Conservation (phyloP, 352 stramenopile species). For the Globisporangium iwayamae region DNA sequence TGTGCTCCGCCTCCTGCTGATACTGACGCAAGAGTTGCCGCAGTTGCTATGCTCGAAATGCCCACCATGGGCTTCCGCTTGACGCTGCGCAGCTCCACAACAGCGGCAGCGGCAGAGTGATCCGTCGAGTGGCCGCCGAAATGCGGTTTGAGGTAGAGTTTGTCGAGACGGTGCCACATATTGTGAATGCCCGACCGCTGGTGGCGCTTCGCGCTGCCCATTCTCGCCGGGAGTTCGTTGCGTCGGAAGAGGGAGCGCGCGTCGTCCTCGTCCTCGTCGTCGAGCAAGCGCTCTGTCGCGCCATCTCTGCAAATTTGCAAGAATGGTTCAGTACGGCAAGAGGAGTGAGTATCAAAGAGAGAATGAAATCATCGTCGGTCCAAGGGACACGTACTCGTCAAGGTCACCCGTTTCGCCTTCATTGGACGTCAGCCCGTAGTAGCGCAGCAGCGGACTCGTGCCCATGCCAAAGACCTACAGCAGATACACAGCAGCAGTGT, state of each 20-base stretch:
- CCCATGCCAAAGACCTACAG: constrained; percentile 70
- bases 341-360: not conserved
- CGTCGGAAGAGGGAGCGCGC: constrained; percentile 24
- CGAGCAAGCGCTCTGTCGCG: constrained; percentile 50
- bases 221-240: constrained; percentile 16
- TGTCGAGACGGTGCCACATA: constrained; percentile 61
- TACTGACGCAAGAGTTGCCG: too few relatives aligned
- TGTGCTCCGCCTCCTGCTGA: not conserved
- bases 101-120: not conserved
- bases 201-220: constrained; percentile 29
- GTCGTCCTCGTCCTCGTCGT: constrained; percentile 33
- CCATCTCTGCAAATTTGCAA: constrained; percentile 25
- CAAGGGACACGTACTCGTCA: constrained; percentile 42
- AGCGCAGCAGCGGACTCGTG: constrained; percentile 59
- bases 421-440: constrained; percentile 47
- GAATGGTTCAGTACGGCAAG: not conserved
- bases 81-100: constrained; percentile 10
- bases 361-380: not conserved
- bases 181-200: constrained; percentile 50
- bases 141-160: constrained; percentile 70
- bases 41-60: not conserved
- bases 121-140: constrained; percentile 40
- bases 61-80: constrained; percentile 6
- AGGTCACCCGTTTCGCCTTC: constrained; percentile 31
- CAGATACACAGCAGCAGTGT: constrained; percentile 1